phyloP scores from a whole-genome alignment of 2,329 filamentous ascomycete species.

The Alternaria rosae region DNA sequence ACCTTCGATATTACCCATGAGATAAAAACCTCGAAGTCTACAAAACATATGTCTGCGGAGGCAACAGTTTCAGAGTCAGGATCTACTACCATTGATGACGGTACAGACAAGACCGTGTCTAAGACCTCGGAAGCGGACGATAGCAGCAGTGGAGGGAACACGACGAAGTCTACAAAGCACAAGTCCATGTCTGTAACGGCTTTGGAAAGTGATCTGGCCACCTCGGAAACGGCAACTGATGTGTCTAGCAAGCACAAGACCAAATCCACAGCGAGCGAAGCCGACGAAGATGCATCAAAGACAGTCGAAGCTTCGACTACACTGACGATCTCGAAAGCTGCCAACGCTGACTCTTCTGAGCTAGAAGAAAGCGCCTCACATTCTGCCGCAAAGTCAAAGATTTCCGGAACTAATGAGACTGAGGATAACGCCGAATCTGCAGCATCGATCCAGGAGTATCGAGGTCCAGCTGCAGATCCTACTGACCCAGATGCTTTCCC shows the following conservation, averaged over 20 bases:
- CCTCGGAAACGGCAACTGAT: not conserved
- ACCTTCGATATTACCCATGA: not conserved
- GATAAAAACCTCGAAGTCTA: not conserved
- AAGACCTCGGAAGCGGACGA: not conserved
- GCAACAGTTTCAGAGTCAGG: not conserved
- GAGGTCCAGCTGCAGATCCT: not conserved
- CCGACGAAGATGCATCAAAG: not conserved
- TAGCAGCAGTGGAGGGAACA: too few species aligned
- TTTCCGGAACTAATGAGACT: not conserved
- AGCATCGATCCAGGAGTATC: not conserved
- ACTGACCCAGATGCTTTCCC: not conserved
- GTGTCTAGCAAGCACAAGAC: not conserved
- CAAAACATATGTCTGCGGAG: rapidly evolving
- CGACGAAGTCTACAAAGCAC: not conserved
- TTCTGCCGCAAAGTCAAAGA: not conserved
- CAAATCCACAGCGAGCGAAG: not conserved
- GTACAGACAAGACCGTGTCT: not conserved
- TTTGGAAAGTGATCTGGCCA: not conserved
- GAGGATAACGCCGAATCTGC: not conserved
- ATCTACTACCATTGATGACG: not conserved
- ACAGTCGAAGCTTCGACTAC: not conserved
- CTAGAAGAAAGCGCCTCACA: not conserved
- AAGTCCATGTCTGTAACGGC: not conserved
- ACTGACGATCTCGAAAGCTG: not conserved
- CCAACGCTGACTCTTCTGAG: not conserved